Evolutionary conservation across 2,329 filamentous ascomycete genomes (phyloP).

Genomic region (Chaetomiaceae sp.): DNA sequence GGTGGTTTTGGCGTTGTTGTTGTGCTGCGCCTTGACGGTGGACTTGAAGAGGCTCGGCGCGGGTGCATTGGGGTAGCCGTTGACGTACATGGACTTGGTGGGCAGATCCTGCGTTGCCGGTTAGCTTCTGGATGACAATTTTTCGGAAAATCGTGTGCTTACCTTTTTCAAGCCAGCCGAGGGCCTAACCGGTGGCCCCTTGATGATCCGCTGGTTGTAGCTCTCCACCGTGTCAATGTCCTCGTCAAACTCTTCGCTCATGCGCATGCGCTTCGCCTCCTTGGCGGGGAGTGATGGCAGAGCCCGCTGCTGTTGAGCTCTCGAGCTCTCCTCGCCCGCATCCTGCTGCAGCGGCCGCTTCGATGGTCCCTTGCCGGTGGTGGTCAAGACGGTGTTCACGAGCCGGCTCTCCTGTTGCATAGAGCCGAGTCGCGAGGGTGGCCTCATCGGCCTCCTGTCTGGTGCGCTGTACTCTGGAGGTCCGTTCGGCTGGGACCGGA

Average conservation of each 20-base stretch:
- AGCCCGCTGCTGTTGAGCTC: slow-evolving; percentile 43
- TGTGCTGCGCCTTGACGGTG: slow-evolving; percentile 60
- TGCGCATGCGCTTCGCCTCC: slow-evolving; percentile 75
- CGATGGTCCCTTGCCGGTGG: slow-evolving; percentile 62
- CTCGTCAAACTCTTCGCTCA: slow-evolving; percentile 64
- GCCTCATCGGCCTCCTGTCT: slow-evolving; percentile 35
- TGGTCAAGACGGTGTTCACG: slow-evolving; percentile 52
- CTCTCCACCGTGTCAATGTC: slow-evolving; percentile 51
- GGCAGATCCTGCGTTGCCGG: slow-evolving; percentile 46
- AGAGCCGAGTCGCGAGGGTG: slow-evolving; percentile 54
- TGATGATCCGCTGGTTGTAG: slow-evolving; percentile 48
- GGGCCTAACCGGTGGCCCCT: slow-evolving; percentile 78
- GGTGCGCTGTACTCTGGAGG: slow-evolving; percentile 39
- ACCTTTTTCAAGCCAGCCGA: slow-evolving; percentile 67
- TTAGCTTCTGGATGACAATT: slow-evolving; percentile 29
- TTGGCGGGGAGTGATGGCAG: slow-evolving; percentile 59
- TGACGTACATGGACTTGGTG: slow-evolving; percentile 53
- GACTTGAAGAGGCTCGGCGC: slow-evolving; percentile 56
- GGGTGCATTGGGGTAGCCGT: slow-evolving; percentile 56
- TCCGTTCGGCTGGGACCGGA: slow-evolving; percentile 48
- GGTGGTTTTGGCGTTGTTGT: slow-evolving; percentile 53
- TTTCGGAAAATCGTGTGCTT: slow-evolving; percentile 23
- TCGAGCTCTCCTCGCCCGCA: slow-evolving; percentile 48
- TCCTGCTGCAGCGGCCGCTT: slow-evolving; percentile 71
- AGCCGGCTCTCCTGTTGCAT: slow-evolving; percentile 55